phyloP scores from a whole-genome alignment of 495 filamentous ascomycete species.

The Xylaria curta region DNA sequence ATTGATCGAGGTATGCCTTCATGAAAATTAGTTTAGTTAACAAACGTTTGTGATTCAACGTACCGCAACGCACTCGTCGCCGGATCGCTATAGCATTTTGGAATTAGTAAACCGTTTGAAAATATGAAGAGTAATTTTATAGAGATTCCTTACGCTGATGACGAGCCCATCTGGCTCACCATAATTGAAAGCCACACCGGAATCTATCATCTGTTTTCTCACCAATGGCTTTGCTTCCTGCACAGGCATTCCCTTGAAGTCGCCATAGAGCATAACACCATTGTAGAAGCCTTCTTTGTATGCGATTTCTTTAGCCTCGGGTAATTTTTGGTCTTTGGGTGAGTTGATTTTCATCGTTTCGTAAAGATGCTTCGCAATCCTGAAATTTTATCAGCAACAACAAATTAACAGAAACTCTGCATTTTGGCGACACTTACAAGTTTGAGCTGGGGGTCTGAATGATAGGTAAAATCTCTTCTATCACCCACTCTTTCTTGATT shows the following conservation, averaged over 20 bases:
- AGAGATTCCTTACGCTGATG: constrained; percentile 45
- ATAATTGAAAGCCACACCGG: constrained; percentile 85
- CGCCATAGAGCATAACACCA: constrained; percentile 86
- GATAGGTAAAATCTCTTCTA: constrained; percentile 84
- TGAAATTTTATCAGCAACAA: neutral
- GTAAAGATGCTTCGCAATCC: constrained; percentile 77
- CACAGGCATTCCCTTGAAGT: constrained; percentile 87
- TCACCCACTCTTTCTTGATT: constrained; percentile 96
- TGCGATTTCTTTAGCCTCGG: constrained; percentile 92
- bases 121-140: neutral
- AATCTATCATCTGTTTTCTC: constrained; percentile 75
- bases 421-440: constrained; percentile 42
- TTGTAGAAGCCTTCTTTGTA: constrained; percentile 99
- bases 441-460: constrained; percentile 90
- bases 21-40: neutral
- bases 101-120: neutral
- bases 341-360: constrained; percentile 96
- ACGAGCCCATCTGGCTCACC: constrained; percentile 91
- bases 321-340: constrained; percentile 89
- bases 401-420: neutral
- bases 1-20: constrained; percentile 86
- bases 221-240: constrained; percentile 87
- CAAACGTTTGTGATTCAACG: neutral
- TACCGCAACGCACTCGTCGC: constrained; percentile 83
- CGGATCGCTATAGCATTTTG: constrained; percentile 65